Evolutionary conservation across 768 basidiomycete genomes (phyloP), one percentile per base, ranked within the genome.

Genomic region (Boletus sp.): DNA sequence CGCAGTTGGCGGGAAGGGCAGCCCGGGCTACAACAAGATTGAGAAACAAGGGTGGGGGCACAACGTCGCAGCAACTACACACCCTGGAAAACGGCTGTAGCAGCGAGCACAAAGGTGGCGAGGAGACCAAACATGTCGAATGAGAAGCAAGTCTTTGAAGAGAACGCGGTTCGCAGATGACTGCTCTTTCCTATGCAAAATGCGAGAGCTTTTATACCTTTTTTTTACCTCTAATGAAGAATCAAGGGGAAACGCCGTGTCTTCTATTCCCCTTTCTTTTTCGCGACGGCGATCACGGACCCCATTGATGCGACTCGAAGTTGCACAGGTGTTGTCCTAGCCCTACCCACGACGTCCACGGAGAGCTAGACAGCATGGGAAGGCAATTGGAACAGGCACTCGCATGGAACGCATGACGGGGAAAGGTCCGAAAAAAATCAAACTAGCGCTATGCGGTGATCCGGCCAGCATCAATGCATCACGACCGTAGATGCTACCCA

Each of bases 21-120:
- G 73, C 74, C 25, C 77, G 82, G 64, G 85, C 84, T 30, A 56
- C 66, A 64, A 25, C 83, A 7, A 21, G 9, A 23, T 5, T 54
- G 15, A 55, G 37, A 52, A 30, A 50, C 27, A 43, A 47, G 13
- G 9, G 7, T 13, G 15, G 38, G n/a, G 11, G 15, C 1, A 25
- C 29, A 9, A 11, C 38, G 14, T 17, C 2, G 19, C 14, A 29
- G 14, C 19, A 19, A 32, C n/a, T 1, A 56, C 68, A n/a, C 34
- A 68, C 66, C 49, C 30, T 68, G 57, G 38, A 47, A 29, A 34
- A 50, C 15, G 40, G 56, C 42, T 4, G 43, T 50, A n/a, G 53
- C 61, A 37, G 46, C 54, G 23, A 70, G 49, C n/a, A 7, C 55
- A 37, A 63, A n/a, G 44, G 54, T 42, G 15, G 57, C 37, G 34